Evolutionary conservation across 2,329 filamentous ascomycete genomes (phyloP).

Genomic region (Juglanconis juglandina): DNA sequence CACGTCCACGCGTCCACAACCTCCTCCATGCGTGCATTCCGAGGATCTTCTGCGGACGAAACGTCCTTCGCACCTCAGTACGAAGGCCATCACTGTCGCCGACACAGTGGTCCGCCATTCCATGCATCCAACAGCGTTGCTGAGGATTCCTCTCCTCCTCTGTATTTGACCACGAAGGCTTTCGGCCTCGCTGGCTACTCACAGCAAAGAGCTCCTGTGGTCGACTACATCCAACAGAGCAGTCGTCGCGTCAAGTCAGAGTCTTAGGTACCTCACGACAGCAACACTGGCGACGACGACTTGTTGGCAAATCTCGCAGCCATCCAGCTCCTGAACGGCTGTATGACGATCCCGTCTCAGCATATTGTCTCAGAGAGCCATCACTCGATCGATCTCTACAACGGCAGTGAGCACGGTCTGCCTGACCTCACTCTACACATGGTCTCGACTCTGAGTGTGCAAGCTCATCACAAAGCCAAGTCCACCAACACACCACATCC

Average conservation of each 20-base stretch:
- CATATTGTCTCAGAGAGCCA: not conserved
- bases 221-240: not conserved
- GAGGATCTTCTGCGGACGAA: not conserved
- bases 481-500: not conserved
- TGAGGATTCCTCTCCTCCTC: not conserved
- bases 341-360: not conserved
- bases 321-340: constrained; percentile 14
- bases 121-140: not conserved
- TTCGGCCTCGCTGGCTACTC: not conserved
- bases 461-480: not conserved
- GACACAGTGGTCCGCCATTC: not conserved
- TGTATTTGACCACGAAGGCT: not conserved
- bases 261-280: not conserved
- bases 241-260: not conserved
- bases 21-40: not conserved
- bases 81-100: not conserved
- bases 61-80: not conserved
- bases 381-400: not conserved
- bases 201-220: not conserved
- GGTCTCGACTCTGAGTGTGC: not conserved
- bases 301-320: constrained; percentile 15
- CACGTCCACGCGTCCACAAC: not conserved
- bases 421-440: not conserved
- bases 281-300: not conserved
- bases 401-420: not conserved